Evolutionary conservation across 2,329 filamentous ascomycete genomes (phyloP).

Genomic region (Venturia effusa): DNA sequence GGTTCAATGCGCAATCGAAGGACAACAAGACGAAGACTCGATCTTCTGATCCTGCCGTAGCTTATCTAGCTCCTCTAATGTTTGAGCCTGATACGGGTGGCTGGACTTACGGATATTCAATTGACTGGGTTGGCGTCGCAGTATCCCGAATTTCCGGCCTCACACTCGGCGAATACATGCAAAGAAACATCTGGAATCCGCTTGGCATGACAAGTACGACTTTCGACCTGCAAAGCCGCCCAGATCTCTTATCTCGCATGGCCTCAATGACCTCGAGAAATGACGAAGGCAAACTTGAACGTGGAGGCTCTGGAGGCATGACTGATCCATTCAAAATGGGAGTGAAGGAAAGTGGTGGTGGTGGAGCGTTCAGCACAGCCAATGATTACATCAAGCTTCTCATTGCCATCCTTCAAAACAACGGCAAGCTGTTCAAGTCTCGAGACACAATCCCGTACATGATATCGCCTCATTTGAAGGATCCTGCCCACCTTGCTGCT

Average conservation of each 20-base stretch:
- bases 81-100: slow-evolving; percentile 33
- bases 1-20: slow-evolving; percentile 14
- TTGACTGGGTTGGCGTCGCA: slow-evolving; percentile 39
- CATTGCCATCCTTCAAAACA: slow-evolving; percentile 16
- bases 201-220: slow-evolving; percentile 16
- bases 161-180: slow-evolving; percentile 12
- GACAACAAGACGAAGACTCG: slow-evolving; percentile 17
- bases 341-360: slow-evolving; percentile 16
- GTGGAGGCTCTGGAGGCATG: not conserved
- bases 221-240: slow-evolving; percentile 15
- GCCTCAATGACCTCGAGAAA: slow-evolving; percentile 16
- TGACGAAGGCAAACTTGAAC: slow-evolving; percentile 14
- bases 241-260: slow-evolving; percentile 15
- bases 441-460: slow-evolving; percentile 16
- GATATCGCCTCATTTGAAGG: slow-evolving; percentile 18
- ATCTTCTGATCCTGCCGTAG: slow-evolving; percentile 25
- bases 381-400: slow-evolving; percentile 19
- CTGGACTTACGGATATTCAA: slow-evolving; percentile 38
- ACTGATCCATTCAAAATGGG: slow-evolving; percentile 14
- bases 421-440: slow-evolving; percentile 14
- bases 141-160: slow-evolving; percentile 31
- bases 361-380: slow-evolving; percentile 17
- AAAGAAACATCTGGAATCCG: slow-evolving; percentile 10
- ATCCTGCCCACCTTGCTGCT: slow-evolving; percentile 3
- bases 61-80: slow-evolving; percentile 23